These are phyloP conservation scores for Rhizomucor miehei DNA, from an alignment of 371 early-diverging fungal genomes.

Conservation along the genomic window DNA sequence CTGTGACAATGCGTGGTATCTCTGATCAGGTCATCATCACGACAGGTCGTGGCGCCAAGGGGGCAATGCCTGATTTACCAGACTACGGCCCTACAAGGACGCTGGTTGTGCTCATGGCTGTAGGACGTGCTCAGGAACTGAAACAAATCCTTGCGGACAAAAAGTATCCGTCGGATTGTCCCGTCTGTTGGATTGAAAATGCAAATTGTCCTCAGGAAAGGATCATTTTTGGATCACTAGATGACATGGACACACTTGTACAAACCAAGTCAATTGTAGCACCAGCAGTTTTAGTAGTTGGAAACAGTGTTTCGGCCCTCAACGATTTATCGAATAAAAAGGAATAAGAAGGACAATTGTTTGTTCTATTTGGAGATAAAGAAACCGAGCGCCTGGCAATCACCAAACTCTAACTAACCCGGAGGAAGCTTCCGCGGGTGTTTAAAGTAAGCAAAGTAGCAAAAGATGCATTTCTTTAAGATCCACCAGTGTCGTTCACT, in stretches of 20 bases:
- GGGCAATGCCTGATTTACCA: slow-evolving; percentile 75
- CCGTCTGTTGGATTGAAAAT: slow-evolving; percentile 71
- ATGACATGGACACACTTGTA: slow-evolving; percentile 44
- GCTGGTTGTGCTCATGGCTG: slow-evolving; percentile 82
- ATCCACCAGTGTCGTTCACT: no score
- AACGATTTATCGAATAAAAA: slow-evolving; percentile 10
- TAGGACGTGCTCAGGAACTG: slow-evolving; percentile 65
- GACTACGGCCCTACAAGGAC: slow-evolving; percentile 61
- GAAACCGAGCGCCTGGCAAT: no score
- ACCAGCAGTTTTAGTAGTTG: slow-evolving; percentile 73
- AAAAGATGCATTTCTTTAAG: no score
- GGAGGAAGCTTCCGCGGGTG: no score
- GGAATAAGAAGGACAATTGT: no score
- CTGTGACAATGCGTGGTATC: slow-evolving; percentile 75
- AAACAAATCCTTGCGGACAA: slow-evolving; percentile 49
- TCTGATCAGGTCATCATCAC: slow-evolving; percentile 79
- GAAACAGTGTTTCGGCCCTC: slow-evolving; percentile 23
- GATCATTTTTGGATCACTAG: slow-evolving; percentile 55
- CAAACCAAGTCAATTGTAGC: slow-evolving; percentile 54
- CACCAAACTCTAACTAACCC: no score
- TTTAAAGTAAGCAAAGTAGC: no score
- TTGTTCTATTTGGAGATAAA: no score
- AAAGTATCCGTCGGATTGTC: slow-evolving; percentile 58
- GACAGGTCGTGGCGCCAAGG: slow-evolving; percentile 74
- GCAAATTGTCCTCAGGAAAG: slow-evolving; percentile 64